Percentiles rank a stretch among this genome's conserved stretches.
These are phyloP conservation scores for Trichoderma afroharzianum DNA, from an alignment of 2,329 filamentous ascomycete species.

Conservation along the genomic window DNA sequence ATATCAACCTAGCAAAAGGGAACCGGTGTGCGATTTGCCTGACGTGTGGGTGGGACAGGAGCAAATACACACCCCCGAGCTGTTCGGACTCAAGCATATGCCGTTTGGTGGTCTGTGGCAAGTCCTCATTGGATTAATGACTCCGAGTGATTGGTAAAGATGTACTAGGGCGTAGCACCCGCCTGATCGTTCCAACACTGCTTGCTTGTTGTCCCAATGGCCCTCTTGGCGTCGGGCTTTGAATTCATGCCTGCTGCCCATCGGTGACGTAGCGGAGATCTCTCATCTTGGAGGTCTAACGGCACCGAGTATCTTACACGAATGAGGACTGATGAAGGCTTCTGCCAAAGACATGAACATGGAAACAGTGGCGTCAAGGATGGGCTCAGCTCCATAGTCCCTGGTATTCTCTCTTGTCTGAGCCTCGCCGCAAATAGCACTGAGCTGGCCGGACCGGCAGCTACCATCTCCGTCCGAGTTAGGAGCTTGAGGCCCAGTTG, in stretches of 20 bases:
- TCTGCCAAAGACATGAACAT: neutral
- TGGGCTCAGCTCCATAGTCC: neutral
- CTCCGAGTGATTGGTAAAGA: slow-evolving; percentile 17
- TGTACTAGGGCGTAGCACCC: neutral
- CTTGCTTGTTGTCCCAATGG: slow-evolving; percentile 8
- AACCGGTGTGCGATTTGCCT: slow-evolving; percentile 18
- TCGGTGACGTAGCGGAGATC: slow-evolving; percentile 13
- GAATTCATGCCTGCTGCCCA: slow-evolving; percentile 10
- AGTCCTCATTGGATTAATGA: slow-evolving; percentile 17
- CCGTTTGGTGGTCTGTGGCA: slow-evolving; percentile 14
- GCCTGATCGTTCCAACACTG: neutral
- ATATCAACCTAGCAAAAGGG: slow-evolving; percentile 4
- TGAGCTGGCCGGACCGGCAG: neutral
- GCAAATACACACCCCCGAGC: slow-evolving; percentile 8
- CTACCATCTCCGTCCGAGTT: neutral
- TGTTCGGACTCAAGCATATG: slow-evolving; percentile 12
- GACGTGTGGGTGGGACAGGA: slow-evolving; percentile 19
- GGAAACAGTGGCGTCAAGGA: slow-evolving; percentile 7
- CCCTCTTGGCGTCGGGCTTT: slow-evolving; percentile 13
- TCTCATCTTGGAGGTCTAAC: neutral
- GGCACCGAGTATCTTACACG: neutral
- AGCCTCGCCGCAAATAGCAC: slow-evolving; percentile 2
- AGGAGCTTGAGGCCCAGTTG: slow-evolving; percentile 15
- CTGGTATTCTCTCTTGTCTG: neutral
- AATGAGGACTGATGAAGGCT: neutral